Base-by-base conservation (phyloP, 208 protist species). In the Acanthamoeba sp. region DNA sequence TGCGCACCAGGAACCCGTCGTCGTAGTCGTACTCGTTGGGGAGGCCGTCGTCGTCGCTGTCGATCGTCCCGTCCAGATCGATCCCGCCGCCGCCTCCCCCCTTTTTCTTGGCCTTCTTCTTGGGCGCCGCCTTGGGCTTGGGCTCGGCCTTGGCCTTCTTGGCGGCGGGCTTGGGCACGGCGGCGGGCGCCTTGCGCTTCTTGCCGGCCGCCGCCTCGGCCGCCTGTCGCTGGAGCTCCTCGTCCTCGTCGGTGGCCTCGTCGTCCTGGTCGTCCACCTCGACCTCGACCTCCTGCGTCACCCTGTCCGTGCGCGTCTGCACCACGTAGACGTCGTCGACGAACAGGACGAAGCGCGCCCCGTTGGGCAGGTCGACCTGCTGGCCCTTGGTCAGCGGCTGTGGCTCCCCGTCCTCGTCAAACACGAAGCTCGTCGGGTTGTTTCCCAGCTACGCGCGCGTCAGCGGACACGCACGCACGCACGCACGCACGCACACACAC, bases 11-110 rank as follows among this genome's bases (percentile, higher is more conserved):
- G 48, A 93, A 93, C 24, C 88, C 88, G 45, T 93, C 88, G 66
- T 93, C 76, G 66, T 71, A 78, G 62, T 93, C 88, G 38, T 93
- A 93, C 40, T 73, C 59, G 62, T 93, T 93, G 34, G 88, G 88
- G 38, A 52, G 40, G 14, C 88, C 88, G 66, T 93, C 66, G 42
- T 93, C 88, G 34, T 93, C 88, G 38, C 42, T 64, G 62, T 93
- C 88, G 55, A 71, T 93, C 32, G 73, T 82, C 5, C 73, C 73
- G 42, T 82, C 88, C 52, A 80, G 62, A 71, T 45, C 88, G 62
- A 48, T 93, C 40, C 38, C n/a, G 10, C 48, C 84, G 24, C 48
- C 45, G 12, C 48, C 82, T 71, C 45, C 40, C 5, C 29, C 62
- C 40, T 57, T 78, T 52, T 93, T 93, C 42, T 48, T 78, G 10